Percentiles rank a stretch among this genome's conserved stretches.
Conservation (phyloP, 805 yeast genomes). For the Barnettozyma botsteinii region DNA sequence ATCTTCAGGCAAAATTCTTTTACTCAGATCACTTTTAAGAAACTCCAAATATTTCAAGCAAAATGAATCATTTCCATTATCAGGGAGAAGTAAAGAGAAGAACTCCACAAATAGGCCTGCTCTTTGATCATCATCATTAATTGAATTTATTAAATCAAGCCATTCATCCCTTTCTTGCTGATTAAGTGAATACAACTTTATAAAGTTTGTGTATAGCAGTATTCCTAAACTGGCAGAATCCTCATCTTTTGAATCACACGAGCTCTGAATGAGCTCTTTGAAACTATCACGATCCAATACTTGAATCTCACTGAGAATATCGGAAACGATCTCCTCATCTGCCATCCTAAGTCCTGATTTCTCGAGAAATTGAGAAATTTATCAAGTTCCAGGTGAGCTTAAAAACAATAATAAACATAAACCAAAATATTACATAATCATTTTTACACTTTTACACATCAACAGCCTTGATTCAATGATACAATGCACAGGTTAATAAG, state of each 20-base stretch:
- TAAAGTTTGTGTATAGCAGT: not conserved
- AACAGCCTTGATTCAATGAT: too few relatives aligned
- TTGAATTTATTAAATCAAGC: not conserved
- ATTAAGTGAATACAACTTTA: not conserved
- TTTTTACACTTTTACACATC: too few relatives aligned
- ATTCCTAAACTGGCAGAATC: not conserved
- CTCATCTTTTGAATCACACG: not conserved
- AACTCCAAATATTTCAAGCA: not conserved
- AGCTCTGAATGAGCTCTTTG: not conserved
- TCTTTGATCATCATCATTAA: not conserved
- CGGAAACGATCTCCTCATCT: not conserved
- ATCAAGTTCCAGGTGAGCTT: too few relatives aligned
- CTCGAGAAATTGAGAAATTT: too few relatives aligned
- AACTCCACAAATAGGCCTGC: not conserved
- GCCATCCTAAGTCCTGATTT: too few relatives aligned
- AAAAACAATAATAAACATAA: too few relatives aligned
- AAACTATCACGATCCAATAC: not conserved
- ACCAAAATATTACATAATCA: too few relatives aligned
- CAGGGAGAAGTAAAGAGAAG: not conserved
- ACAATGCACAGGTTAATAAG: too few relatives aligned
- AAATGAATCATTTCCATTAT: not conserved
- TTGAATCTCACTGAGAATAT: not conserved
- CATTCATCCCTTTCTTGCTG: not conserved
- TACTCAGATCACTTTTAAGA: too few relatives aligned
- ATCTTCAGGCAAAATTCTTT: too few relatives aligned